These are phyloP conservation scores for Leccinum fuscescens DNA, from an alignment of 1,284 basidiomycete species.

Conservation along the genomic window DNA sequence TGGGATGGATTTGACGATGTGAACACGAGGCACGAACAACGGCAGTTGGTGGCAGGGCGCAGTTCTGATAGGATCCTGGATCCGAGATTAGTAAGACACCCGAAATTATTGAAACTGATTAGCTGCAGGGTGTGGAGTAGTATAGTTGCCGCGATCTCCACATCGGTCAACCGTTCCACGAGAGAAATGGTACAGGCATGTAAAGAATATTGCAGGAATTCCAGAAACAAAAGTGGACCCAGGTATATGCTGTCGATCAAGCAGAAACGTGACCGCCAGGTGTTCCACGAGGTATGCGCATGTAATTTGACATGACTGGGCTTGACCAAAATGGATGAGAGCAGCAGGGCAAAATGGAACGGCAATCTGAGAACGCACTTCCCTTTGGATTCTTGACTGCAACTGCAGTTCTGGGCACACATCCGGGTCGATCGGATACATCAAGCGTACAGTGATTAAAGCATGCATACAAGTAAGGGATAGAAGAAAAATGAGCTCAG, in stretches of 20 bases:
- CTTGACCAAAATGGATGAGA: constrained; percentile 2
- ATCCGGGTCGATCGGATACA: not conserved
- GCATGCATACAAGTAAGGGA: not conserved
- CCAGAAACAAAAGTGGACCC: not conserved
- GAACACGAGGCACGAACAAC: constrained; percentile 31
- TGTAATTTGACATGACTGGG: constrained; percentile 4
- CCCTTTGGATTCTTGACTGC: not conserved
- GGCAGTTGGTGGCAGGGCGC: constrained; percentile 5
- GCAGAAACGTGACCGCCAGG: not conserved
- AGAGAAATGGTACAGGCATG: not conserved
- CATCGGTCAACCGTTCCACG: not conserved
- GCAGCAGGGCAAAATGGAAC: not conserved
- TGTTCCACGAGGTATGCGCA: constrained; percentile 16
- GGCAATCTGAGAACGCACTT: not conserved
- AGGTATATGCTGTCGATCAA: constrained; percentile 1
- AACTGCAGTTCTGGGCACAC: not conserved
- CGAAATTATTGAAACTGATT: not conserved
- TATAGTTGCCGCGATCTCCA: constrained; percentile 2
- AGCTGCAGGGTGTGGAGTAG: not conserved
- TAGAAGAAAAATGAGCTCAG: not conserved
- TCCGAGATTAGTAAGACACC: constrained; percentile 12
- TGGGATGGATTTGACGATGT: constrained; percentile 16
- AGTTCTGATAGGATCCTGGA: constrained; percentile 8
- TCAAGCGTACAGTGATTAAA: not conserved
- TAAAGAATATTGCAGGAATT: not conserved